phyloP scores from a whole-genome alignment of 2,329 filamentous ascomycete genomes.

The Epichloe sp. region DNA sequence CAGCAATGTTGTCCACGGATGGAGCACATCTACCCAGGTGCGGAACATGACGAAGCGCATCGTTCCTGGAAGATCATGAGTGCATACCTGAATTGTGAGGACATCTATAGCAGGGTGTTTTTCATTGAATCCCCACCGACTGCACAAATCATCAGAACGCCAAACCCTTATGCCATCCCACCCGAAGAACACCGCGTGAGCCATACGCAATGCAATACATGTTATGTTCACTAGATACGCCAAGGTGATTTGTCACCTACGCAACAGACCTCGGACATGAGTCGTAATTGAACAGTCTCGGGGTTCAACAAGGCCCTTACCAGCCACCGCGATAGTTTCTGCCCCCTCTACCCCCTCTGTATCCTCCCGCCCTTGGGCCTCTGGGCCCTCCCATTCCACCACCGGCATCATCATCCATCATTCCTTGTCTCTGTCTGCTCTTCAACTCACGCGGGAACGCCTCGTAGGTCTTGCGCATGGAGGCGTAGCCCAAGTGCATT shows the following conservation, averaged over 20 bases:
- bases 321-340: conserved; percentile 37
- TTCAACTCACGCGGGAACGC: conserved; percentile 78
- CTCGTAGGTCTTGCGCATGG: conserved; percentile 92
- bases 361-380: conserved; percentile 40
- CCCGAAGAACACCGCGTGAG: background rate
- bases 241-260: background rate
- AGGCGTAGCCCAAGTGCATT: conserved; percentile 96
- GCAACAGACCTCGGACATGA: background rate
- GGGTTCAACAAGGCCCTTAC: conserved; percentile 15
- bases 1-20: background rate
- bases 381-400: conserved; percentile 27
- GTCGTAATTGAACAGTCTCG: background rate
- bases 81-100: background rate
- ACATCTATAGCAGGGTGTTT: background rate
- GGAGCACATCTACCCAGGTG: background rate
- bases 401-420: conserved; percentile 33
- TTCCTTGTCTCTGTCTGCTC: conserved; percentile 42
- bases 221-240: background rate
- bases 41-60: too few relatives aligned
- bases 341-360: conserved; percentile 37
- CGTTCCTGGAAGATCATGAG: background rate
- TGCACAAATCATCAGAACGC: background rate
- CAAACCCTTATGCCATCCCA: background rate
- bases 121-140: background rate
- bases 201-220: background rate